Conservation (phyloP, 768 basidiomycete genomes). For the Cyathus striatus region DNA sequence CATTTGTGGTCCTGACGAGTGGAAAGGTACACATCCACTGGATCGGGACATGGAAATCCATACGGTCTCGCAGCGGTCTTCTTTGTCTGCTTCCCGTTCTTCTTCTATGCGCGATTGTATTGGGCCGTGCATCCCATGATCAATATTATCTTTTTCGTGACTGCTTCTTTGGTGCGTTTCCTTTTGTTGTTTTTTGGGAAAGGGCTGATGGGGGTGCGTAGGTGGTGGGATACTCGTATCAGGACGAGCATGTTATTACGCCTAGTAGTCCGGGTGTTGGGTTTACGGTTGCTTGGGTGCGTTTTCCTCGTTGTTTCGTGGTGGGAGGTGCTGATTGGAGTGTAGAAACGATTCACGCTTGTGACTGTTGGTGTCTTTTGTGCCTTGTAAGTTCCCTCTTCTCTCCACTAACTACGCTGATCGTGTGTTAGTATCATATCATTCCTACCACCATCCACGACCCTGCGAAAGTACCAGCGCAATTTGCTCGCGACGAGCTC, state of each 20-base stretch:
- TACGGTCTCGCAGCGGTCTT: conserved; percentile 69
- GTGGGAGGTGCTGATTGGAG: background rate
- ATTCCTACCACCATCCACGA: conserved; percentile 69
- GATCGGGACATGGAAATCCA: too few species aligned
- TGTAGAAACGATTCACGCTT: conserved; percentile 60
- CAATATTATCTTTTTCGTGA: conserved; percentile 66
- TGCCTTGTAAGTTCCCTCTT: conserved; percentile 53
- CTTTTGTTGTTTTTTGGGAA: background rate
- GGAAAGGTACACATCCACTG: too few species aligned
- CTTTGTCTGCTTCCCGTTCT: conserved; percentile 65
- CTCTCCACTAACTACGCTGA: background rate
- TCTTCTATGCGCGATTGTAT: conserved; percentile 68
- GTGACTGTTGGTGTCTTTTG: conserved; percentile 70
- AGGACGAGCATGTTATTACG: conserved; percentile 44
- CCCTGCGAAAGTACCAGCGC: conserved; percentile 71
- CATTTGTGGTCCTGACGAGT: too few species aligned
- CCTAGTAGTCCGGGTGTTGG: conserved; percentile 55
- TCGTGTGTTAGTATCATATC: conserved; percentile 43
- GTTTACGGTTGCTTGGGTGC: conserved; percentile 67
- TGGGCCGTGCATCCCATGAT: conserved; percentile 71
- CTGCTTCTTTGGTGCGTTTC: conserved; percentile 48
- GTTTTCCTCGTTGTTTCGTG: conserved; percentile 7
- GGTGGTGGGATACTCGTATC: conserved; percentile 74
- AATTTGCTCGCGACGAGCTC: conserved; percentile 63
- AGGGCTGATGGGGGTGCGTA: conserved; percentile 14